Evolutionary conservation across 345 rosid genomes (phyloP), one percentile per base, ranked within the genome.

Genomic region (Rhizophora apiculata): DNA sequence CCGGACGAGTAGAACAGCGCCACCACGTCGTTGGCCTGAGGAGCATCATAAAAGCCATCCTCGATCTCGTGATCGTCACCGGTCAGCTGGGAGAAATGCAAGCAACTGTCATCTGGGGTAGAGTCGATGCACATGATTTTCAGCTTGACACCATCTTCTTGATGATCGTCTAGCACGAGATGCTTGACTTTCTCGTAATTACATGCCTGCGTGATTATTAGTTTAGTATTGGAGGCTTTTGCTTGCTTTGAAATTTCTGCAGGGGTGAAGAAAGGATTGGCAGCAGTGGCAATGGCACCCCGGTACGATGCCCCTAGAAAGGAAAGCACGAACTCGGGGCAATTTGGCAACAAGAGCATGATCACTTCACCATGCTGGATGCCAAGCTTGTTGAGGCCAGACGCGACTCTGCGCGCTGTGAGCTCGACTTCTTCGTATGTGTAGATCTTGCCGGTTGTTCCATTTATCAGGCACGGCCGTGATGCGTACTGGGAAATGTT

Each of bases 1-100:
- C 99, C 99, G 0, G 99, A 95, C 3, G 99, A 95, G 62, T 88
- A 95, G 2, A 93, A 97, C 1, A 95, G 82, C 4, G 98, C 98
- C 60, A 95, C 96, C 6, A 87, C 94, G 52, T 95, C 98, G 6
- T 76, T 1, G 46, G 43, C 54, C 88, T 71, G 4, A 82, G 69
- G 4, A 81, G 85, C 0, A 56, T 55, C 1, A 86, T 84, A 6
- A 82, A 48, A 0, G 77, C 75, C 53, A 63, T 84, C 91, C 26
- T 87, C 82, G 2, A 86, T 71, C 24, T 74, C 56, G 85, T 7
- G 59, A 26, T 55, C 30, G 24, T 26, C 27, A 3, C 60, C 1
- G 30, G 30, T 60, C 24, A 95, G 55, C 71, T 89, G 92, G 2
- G 91, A 75, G 89, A 95, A 95, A 6, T 88, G 88, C 56, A 86